These are phyloP conservation scores for Rhizomucor pusillus DNA, from an alignment of 371 early-diverging fungal species.

Conservation along the genomic window DNA sequence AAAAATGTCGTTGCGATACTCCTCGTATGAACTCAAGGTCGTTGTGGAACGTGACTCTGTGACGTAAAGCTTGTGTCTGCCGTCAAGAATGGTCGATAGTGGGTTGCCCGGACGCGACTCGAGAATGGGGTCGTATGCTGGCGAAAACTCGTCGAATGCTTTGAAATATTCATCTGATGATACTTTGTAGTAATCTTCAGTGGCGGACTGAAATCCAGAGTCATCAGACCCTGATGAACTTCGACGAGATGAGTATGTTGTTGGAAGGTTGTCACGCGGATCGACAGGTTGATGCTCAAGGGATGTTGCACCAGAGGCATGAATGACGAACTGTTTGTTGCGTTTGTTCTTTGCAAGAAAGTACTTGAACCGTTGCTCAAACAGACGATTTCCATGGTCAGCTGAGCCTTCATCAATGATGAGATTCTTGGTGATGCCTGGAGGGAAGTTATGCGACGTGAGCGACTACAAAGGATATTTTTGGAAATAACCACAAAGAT, in stretches of 20 bases:
- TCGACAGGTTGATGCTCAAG: conserved; percentile 4
- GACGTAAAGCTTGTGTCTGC: conserved; percentile 7
- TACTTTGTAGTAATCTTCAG: conserved; percentile 7
- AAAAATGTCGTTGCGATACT: not conserved
- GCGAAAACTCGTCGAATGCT: conserved; percentile 4
- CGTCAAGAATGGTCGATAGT: conserved; percentile 17
- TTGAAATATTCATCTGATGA: not conserved
- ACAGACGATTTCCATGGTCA: conserved; percentile 23
- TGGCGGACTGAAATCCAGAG: conserved; percentile 15
- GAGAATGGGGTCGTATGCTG: conserved; percentile 4
- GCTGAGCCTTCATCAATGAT: conserved; percentile 26
- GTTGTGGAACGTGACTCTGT: conserved; percentile 5
- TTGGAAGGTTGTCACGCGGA: not conserved
- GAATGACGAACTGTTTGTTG: conserved; percentile 29
- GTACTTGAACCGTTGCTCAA: conserved; percentile 44
- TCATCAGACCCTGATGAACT: conserved; percentile 13
- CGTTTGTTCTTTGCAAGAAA: conserved; percentile 39
- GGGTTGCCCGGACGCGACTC: conserved; percentile 19
- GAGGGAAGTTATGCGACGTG: not conserved
- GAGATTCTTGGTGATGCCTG: conserved; percentile 39
- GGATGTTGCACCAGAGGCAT: conserved; percentile 24
- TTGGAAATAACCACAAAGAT: not conserved
- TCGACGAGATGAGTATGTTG: conserved; percentile 5
- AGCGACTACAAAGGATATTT: not conserved
- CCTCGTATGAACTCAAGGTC: conserved; percentile 8